These are phyloP conservation scores for Lasiodiplodia hormozganensis DNA, from an alignment of 2,329 filamentous ascomycete genomes.

Conservation along the genomic window DNA sequence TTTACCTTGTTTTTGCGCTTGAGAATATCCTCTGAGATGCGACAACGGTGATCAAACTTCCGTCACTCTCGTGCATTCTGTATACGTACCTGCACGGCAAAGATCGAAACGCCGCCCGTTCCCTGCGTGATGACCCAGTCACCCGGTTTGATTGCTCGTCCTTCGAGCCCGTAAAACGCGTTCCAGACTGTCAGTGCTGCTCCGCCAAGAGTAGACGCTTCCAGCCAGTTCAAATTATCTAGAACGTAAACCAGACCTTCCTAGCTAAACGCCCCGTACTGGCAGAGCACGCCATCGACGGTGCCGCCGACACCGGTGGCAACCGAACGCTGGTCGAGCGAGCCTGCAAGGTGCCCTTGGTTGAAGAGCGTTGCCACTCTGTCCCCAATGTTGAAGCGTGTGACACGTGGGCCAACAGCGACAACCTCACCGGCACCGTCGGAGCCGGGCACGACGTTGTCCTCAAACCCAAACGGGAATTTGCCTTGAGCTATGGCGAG, in stretches of 20 bases:
- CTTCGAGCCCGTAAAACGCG: slow-evolving; percentile 57
- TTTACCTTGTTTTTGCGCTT: too few species aligned
- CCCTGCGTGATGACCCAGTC: slow-evolving; percentile 69
- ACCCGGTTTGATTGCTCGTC: slow-evolving; percentile 45
- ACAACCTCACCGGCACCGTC: slow-evolving; percentile 62
- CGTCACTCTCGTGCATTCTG: neutral
- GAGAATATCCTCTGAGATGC: neutral
- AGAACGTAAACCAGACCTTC: slow-evolving; percentile 70
- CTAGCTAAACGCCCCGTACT: slow-evolving; percentile 72
- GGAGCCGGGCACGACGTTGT: slow-evolving; percentile 54
- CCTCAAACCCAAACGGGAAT: slow-evolving; percentile 49
- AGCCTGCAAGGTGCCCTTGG: slow-evolving; percentile 61
- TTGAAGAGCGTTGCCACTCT: slow-evolving; percentile 70
- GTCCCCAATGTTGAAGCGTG: slow-evolving; percentile 64
- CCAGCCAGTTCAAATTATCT: slow-evolving; percentile 56
- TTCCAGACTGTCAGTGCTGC: slow-evolving; percentile 59
- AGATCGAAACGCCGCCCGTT: slow-evolving; percentile 73
- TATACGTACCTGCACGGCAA: slow-evolving; percentile 61
- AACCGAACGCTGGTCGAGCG: slow-evolving; percentile 48
- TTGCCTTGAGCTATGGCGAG: slow-evolving; percentile 52
- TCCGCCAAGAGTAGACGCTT: slow-evolving; percentile 57
- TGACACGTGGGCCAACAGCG: slow-evolving; percentile 63
- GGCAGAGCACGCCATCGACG: slow-evolving; percentile 71
- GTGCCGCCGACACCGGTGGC: slow-evolving; percentile 70
- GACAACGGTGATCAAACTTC: neutral